Evolutionary conservation across 805 yeast genomes (phyloP).

Genomic region (Candida insectalens): DNA sequence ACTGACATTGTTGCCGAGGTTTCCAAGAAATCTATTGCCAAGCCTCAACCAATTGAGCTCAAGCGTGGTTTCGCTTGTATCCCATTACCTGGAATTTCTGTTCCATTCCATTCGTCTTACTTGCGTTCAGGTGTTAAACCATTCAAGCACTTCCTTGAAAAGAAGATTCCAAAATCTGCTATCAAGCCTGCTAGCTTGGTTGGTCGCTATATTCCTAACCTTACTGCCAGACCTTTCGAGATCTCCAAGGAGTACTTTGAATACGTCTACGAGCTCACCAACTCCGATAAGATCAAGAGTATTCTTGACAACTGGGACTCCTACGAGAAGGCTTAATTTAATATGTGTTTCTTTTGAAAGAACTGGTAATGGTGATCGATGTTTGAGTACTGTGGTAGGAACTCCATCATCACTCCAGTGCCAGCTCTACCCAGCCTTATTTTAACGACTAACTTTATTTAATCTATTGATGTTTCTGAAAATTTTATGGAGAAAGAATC

Average conservation of each 20-base stretch:
- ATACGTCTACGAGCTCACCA: conserved; percentile 87
- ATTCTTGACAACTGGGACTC: conserved; percentile 94
- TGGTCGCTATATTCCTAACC: conserved; percentile 95
- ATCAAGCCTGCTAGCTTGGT: conserved; percentile 90
- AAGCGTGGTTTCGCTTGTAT: conserved; percentile 98
- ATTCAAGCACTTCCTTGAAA: conserved; percentile 93
- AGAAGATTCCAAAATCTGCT: conserved; percentile 91
- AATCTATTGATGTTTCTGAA: no score
- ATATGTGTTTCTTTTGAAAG: neutral
- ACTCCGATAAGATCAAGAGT: conserved; percentile 80
- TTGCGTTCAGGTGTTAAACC: conserved; percentile 98
- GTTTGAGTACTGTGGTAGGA: no score
- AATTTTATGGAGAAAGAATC: no score
- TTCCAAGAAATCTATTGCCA: conserved; percentile 67
- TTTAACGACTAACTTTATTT: no score
- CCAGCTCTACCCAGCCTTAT: no score
- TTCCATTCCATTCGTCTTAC: conserved; percentile 99
- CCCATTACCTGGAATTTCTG: conserved; percentile 98
- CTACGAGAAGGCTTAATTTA: conserved; percentile 44
- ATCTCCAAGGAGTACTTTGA: conserved; percentile 95
- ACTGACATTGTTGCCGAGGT: conserved; percentile 83
- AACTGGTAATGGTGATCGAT: neutral
- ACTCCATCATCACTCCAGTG: no score
- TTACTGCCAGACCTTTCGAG: conserved; percentile 96
- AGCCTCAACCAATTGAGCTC: conserved; percentile 93